phyloP scores from a whole-genome alignment of 129 eudicot genomes.

The Smallanthus sonchifolius region DNA sequence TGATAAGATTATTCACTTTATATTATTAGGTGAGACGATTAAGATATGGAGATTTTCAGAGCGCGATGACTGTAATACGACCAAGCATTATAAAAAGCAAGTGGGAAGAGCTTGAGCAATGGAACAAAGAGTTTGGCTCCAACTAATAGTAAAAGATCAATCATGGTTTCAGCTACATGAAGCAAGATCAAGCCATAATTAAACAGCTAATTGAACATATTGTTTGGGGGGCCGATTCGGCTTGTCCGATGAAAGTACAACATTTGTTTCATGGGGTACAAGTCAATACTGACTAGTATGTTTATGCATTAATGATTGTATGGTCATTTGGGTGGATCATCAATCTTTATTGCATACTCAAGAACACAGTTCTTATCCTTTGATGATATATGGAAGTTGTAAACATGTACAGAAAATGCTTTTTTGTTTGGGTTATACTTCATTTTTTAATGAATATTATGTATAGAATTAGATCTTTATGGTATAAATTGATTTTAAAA shows the following conservation, averaged over 20 bases:
- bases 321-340: not conserved
- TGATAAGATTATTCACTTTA: not conserved
- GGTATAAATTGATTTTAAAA: not conserved
- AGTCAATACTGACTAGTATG: not conserved
- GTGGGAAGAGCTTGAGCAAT: conserved; percentile 91
- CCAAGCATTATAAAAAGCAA: conserved; percentile 84
- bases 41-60: conserved; percentile 69
- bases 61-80: conserved; percentile 84
- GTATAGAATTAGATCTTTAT: not conserved
- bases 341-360: conserved; percentile 1
- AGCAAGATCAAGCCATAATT: conserved; percentile 1
- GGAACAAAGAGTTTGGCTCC: conserved; percentile 92
- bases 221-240: not conserved
- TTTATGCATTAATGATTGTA: not conserved
- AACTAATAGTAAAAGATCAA: conserved; percentile 32
- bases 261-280: conserved; percentile 3
- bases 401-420: conserved; percentile 7
- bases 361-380: not conserved
- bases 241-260: not conserved
- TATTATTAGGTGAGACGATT: conserved; percentile 59
- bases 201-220: not conserved
- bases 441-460: not conserved
- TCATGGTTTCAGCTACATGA: not conserved
- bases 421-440: no score
- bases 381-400: not conserved